Percentiles rank a stretch among this genome's conserved stretches.
phyloP scores from a whole-genome alignment of 2,329 filamentous ascomycete genomes.

The Epichloe scottii region DNA sequence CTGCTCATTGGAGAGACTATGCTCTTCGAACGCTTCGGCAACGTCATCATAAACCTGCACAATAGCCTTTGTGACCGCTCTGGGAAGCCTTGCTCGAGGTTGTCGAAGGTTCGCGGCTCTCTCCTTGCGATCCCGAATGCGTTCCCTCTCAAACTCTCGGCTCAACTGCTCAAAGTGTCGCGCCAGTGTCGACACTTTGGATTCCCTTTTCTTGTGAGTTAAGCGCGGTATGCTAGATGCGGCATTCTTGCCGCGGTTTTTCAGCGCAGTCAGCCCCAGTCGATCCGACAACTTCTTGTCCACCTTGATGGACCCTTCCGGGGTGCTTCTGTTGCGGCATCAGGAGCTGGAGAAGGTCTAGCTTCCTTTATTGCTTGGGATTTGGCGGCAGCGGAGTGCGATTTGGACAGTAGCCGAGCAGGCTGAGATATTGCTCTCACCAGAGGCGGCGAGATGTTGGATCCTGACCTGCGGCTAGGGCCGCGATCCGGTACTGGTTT shows the following conservation, averaged over 20 bases:
- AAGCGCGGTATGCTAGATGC: slow-evolving; percentile 83
- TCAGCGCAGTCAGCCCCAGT: slow-evolving; percentile 52
- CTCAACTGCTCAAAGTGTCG: slow-evolving; percentile 95
- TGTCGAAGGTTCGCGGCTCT: slow-evolving; percentile 61
- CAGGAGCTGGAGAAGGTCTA: slow-evolving; percentile 15
- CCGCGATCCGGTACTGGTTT: slow-evolving; percentile 21
- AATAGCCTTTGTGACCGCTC: slow-evolving; percentile 86
- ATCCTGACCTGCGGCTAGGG: slow-evolving; percentile 31
- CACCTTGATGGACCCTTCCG: slow-evolving; percentile 31
- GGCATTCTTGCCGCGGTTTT: slow-evolving; percentile 40
- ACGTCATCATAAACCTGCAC: slow-evolving; percentile 94
- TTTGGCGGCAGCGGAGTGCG: slow-evolving; percentile 32
- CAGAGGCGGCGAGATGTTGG: slow-evolving; percentile 38
- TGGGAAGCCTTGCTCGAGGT: slow-evolving; percentile 68
- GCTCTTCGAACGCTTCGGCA: slow-evolving; percentile 80
- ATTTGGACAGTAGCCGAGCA: slow-evolving; percentile 30
- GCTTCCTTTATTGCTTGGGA: slow-evolving; percentile 23
- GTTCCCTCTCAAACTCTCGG: slow-evolving; percentile 90
- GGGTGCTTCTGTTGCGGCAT: slow-evolving; percentile 12
- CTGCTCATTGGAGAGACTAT: slow-evolving; percentile 44
- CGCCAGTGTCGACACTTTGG: slow-evolving; percentile 81
- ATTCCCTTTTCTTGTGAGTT: slow-evolving; percentile 59
- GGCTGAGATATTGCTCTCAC: slow-evolving; percentile 42
- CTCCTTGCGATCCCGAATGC: slow-evolving; percentile 72
- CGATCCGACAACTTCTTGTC: slow-evolving; percentile 73